Conservation (phyloP, 495 filamentous ascomycete species). For the Hypoxylon subgilvum region DNA sequence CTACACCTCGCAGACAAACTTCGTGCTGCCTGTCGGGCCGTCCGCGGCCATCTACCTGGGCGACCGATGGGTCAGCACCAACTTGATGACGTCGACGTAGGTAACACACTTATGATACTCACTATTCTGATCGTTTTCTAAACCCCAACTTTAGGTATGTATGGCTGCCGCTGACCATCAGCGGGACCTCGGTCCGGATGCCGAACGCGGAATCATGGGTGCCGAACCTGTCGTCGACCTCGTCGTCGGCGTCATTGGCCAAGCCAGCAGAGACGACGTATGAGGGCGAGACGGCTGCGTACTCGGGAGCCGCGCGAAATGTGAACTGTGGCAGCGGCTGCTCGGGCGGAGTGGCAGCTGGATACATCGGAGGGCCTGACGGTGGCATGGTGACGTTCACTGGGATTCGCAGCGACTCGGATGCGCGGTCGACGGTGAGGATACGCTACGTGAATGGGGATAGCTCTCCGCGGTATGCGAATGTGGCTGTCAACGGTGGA, state of each 20-base stretch:
- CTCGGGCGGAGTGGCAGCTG: conserved; percentile 53
- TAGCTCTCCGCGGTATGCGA: conserved; percentile 55
- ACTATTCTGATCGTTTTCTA: no score
- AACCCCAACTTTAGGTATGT: no score
- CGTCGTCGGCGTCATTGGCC: conserved; percentile 43
- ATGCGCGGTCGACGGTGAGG: conserved; percentile 58
- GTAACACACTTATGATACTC: no score
- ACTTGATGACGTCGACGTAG: conserved; percentile 66
- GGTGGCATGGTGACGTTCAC: conserved; percentile 56
- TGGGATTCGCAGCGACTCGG: conserved; percentile 50
- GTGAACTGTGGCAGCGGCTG: conserved; percentile 55
- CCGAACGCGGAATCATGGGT: conserved; percentile 62
- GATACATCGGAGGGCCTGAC: conserved; percentile 61
- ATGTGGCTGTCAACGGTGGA: conserved; percentile 63
- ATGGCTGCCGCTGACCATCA: conserved; percentile 68
- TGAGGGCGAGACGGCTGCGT: conserved; percentile 54
- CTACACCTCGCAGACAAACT: conserved; percentile 60
- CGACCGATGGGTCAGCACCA: conserved; percentile 65
- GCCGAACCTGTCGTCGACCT: conserved; percentile 32
- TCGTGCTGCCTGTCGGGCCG: conserved; percentile 52
- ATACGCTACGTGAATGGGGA: conserved; percentile 63
- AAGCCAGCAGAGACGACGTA: conserved; percentile 57
- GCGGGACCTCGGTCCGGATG: conserved; percentile 59
- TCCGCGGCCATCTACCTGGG: conserved; percentile 66
- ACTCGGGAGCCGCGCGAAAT: conserved; percentile 41